Conservation (phyloP, 2,329 filamentous ascomycete species). For the Pyricularia pennisetigena region DNA sequence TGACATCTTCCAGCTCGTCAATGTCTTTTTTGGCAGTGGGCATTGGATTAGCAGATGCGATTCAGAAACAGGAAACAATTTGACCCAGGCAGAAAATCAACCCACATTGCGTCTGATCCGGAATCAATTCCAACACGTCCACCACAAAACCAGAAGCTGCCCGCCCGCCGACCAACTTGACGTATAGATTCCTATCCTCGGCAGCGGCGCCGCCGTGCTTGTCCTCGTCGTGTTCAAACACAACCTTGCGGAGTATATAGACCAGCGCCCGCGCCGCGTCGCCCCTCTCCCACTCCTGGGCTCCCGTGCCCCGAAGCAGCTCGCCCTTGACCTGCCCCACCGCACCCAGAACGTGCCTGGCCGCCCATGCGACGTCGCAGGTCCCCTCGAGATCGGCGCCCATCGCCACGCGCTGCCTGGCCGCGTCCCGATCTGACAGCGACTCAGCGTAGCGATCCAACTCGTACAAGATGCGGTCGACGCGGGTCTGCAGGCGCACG, state of each 20-base stretch:
- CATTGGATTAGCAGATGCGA: too few relatives aligned
- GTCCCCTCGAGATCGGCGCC: too few relatives aligned
- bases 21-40: too few relatives aligned
- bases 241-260: slow-evolving; percentile 34
- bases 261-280: slow-evolving; percentile 38
- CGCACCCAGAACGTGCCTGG: too few relatives aligned
- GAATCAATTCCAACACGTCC: slow-evolving; percentile 30
- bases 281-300: slow-evolving; percentile 23
- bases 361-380: too few relatives aligned
- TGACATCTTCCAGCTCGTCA: slow-evolving; percentile 12
- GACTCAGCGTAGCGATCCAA: too few relatives aligned
- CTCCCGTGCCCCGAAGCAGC: slow-evolving; percentile 23
- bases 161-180: slow-evolving; percentile 32
- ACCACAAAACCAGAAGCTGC: slow-evolving; percentile 29
- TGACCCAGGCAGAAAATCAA: too few relatives aligned
- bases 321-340: slow-evolving; percentile 13
- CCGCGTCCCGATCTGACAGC: too few relatives aligned
- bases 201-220: slow-evolving; percentile 13
- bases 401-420: too few relatives aligned
- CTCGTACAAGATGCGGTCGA: too few relatives aligned
- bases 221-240: slow-evolving; percentile 27
- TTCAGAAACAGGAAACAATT: too few relatives aligned
- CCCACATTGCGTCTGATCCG: slow-evolving; percentile 11
- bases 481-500: too few relatives aligned
- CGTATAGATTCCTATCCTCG: slow-evolving; percentile 34